Base-by-base conservation (phyloP, 805 yeast genomes). In the Metschnikowia matae region DNA sequence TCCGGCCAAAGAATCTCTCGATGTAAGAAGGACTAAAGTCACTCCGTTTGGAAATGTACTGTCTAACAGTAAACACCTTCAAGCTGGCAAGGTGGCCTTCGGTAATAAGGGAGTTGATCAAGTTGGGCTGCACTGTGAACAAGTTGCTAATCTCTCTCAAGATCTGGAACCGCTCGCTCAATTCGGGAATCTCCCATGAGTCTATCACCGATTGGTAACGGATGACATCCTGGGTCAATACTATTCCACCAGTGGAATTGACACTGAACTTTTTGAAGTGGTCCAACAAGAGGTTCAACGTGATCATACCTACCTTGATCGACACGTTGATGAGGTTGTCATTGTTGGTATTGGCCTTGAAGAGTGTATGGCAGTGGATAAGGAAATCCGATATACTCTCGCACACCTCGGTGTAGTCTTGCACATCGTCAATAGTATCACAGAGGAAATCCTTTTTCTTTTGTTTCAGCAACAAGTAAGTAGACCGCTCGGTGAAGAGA, bases 111-210 rank as follows among this genome's bases (percentile, higher is more conserved):
- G 96, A 87, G 54, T 83, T 83, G 48, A 90, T 70, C 58, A 88
- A 76, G 50, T 87, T 87, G 1, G 92, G 86, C 62, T 87, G 94
- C 15, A 89, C 96, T 0, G 96, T 85, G 65, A 84, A 91, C 52
- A 91, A 70, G 60, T 88, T 89, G 32, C 92, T 89, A 53, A 91
- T 79, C 57, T 90, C 96, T 62, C 89, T 80, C 54, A 91, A 69
- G 11, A 89, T 76, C 46, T 81, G 82, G 68, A 87, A 85, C 50
- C 78, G 77, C 33, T 83, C 87, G 3, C 82, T 70, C 29, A 88
- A 67, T 39, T 79, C 82, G 2, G 77, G 75, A 14, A 86, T 73
- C 6, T 74, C 70, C 92, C 94, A 89, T 40, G 75, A 75, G 49
- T 84, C 89, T 40, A 87, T 76, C 13, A 80, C 74, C 14, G 79